These are phyloP conservation scores for Trichoderma brevicompactum DNA, from an alignment of 2,329 filamentous ascomycete species.

Conservation along the genomic window DNA sequence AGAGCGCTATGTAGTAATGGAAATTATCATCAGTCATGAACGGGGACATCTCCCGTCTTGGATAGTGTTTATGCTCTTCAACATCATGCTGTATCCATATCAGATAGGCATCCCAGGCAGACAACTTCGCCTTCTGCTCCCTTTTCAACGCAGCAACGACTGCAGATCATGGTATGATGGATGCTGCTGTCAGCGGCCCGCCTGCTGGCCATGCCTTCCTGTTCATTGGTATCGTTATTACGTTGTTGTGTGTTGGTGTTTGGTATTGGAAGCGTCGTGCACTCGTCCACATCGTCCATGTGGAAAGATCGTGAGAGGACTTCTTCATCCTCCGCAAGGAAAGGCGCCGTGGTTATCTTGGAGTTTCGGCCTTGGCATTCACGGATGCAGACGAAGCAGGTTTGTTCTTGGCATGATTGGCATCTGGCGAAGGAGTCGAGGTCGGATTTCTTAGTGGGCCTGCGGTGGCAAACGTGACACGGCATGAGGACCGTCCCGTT, in stretches of 20 bases:
- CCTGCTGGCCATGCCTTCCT: slow-evolving; percentile 30
- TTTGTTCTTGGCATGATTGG: slow-evolving; percentile 62
- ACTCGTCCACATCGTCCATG: slow-evolving; percentile 55
- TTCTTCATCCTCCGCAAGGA: slow-evolving; percentile 41
- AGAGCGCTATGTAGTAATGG: not conserved
- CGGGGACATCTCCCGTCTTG: not conserved
- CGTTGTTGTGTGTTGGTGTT: slow-evolving; percentile 9
- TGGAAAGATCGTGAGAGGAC: slow-evolving; percentile 51
- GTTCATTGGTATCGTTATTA: slow-evolving; percentile 29
- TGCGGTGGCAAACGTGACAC: slow-evolving; percentile 70
- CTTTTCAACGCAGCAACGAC: slow-evolving; percentile 69
- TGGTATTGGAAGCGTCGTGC: not conserved
- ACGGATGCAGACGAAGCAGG: slow-evolving; percentile 72
- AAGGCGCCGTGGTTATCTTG: slow-evolving; percentile 30
- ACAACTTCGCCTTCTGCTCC: slow-evolving; percentile 67
- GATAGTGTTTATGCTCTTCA: not conserved
- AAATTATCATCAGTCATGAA: slow-evolving; percentile 4
- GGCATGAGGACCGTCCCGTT: slow-evolving; percentile 47
- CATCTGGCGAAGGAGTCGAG: slow-evolving; percentile 70
- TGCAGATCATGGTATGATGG: slow-evolving; percentile 64
- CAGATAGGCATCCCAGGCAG: slow-evolving; percentile 65
- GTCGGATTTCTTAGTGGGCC: slow-evolving; percentile 66
- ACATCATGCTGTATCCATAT: slow-evolving; percentile 45
- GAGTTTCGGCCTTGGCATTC: slow-evolving; percentile 59
- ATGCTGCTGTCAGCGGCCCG: slow-evolving; percentile 47